Base-by-base conservation (phyloP, 768 basidiomycete genomes). In the Lyophyllum decastes region DNA sequence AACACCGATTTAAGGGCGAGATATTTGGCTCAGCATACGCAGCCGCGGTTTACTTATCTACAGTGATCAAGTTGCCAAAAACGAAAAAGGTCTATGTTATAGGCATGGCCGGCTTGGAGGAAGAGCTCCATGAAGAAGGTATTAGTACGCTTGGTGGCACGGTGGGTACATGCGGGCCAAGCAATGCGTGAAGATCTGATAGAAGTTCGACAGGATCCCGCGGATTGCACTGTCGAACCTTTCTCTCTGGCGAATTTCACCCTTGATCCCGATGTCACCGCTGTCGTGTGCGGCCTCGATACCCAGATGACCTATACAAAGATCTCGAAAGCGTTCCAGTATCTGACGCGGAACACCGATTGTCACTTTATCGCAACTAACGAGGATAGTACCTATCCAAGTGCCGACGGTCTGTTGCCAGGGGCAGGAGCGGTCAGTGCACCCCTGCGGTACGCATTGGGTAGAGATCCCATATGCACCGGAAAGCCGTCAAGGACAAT, bases 71-170 rank as follows among this genome's bases (percentile, higher is more conserved):
- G 56, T 80, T 99, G 60, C 92, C 94, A 10, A 92, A 89, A 67
- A 82, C 90, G 69, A 94, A 98, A 77, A 93, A 90, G 72, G 95
- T 95, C 14, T 99, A 95, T 74, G 95, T 98, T 16, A 90, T 99
- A 59, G 96, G 96, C 11, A 90, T 92, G 85, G 71, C 78, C 30
- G 97, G 96, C 0, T 73, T 99, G 27, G 96, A 98, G 73, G 92
- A 98, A 65, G 96, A 99, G 73, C 78, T 99, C 59, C 80, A 76
- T n/a, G 84, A 88, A 40, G 95, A 98, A 67, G 96, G 94, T 17
- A 82, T 98, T 57, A 66, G 79, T 16, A 86, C 83, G 69, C 71
- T 86, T 49, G 96, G 97, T 35, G 96, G 96, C 63, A 92, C 92
- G 50, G 95, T 95, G 68, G 66, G 88, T 68, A 9, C 17, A 14